Evolutionary conservation across 2,329 filamentous ascomycete species (phyloP).

Genomic region (Aureobasidium sp.): DNA sequence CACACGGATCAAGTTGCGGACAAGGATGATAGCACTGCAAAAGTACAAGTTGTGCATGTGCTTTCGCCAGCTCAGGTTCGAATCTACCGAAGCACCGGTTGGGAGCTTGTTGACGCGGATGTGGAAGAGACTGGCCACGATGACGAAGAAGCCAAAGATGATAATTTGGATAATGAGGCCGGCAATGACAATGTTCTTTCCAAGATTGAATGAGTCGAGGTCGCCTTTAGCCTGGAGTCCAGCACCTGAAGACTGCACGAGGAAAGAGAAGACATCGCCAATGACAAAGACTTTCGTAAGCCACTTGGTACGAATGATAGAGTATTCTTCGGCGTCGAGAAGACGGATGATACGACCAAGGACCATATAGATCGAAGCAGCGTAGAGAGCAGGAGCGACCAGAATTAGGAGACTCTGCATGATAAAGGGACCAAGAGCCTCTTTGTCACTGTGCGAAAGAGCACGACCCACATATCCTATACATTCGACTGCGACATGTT

Average conservation of each 20-base stretch:
- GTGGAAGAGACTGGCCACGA: conserved; percentile 26
- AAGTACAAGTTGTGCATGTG: conserved; percentile 39
- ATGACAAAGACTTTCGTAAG: conserved; percentile 43
- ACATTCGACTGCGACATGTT: conserved; percentile 33
- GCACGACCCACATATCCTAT: conserved; percentile 48
- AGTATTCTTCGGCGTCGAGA: conserved; percentile 34
- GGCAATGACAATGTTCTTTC: conserved; percentile 39
- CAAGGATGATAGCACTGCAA: conserved; percentile 40
- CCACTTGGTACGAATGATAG: conserved; percentile 38
- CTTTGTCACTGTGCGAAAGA: conserved; percentile 28
- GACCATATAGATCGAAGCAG: conserved; percentile 45
- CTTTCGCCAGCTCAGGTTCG: conserved; percentile 30
- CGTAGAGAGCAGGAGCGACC: conserved; percentile 43
- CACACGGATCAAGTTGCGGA: conserved; percentile 43
- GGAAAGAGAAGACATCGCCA: conserved; percentile 43
- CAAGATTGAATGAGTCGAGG: conserved; percentile 28
- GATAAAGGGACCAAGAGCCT: conserved; percentile 33
- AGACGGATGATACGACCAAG: conserved; percentile 40
- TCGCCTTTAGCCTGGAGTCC: conserved; percentile 31
- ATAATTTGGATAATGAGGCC: conserved; percentile 45
- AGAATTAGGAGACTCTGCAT: conserved; percentile 41
- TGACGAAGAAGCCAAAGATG: conserved; percentile 46
- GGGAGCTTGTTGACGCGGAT: conserved; percentile 21
- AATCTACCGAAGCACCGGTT: conserved; percentile 18
- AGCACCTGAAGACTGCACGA: conserved; percentile 40